Conservation (phyloP, 331 rosid species). For the Spiraea crenata region DNA sequence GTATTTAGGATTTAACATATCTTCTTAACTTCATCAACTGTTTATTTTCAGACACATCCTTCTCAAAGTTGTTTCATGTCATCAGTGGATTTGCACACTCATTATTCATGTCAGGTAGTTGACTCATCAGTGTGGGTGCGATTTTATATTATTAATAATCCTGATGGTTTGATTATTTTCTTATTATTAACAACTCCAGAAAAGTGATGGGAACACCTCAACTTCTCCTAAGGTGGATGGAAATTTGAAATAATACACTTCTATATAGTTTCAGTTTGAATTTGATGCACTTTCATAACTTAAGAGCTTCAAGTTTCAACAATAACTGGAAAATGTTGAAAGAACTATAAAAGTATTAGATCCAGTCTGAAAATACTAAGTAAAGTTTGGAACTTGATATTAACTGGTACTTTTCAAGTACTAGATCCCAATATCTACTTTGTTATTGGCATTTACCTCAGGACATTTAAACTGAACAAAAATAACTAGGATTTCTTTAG, state of each 20-base stretch:
- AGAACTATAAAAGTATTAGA: not conserved
- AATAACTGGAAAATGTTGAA: not conserved
- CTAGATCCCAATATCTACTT: not conserved
- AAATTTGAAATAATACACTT: too few species aligned
- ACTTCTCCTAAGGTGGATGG: not conserved
- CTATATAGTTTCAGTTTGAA: not conserved
- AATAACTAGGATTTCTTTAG: not conserved
- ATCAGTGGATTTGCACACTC: constrained; percentile 87
- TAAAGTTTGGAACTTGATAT: not conserved
- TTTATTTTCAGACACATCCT: constrained; percentile 68
- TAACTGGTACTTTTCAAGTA: not conserved
- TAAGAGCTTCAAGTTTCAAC: not conserved
- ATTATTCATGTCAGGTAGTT: constrained; percentile 74
- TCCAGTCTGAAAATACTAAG: not conserved
- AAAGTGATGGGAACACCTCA: not conserved
- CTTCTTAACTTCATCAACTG: constrained; percentile 10
- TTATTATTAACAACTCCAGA: too few species aligned
- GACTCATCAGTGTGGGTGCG: constrained; percentile 9
- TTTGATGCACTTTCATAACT: not conserved
- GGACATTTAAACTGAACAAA: not conserved
- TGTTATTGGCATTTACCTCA: not conserved
- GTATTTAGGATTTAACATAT: not conserved
- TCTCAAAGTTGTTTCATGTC: constrained; percentile 91
- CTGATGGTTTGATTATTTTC: too few species aligned
- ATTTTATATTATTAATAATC: not conserved